phyloP scores from a whole-genome alignment of 2,329 filamentous ascomycete species.

The Colletotrichum cereale region DNA sequence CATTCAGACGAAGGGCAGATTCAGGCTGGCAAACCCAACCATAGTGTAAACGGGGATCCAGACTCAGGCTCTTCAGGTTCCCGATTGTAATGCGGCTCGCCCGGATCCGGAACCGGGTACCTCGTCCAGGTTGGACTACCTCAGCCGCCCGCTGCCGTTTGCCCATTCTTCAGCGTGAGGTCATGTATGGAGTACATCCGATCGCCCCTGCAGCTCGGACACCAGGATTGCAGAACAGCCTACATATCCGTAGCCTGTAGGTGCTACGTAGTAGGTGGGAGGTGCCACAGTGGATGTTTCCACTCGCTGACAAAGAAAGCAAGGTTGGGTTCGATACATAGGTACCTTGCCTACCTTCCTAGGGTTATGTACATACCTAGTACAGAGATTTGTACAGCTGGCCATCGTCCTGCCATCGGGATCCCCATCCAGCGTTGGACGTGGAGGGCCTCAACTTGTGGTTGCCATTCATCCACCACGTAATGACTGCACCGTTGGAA shows the following conservation, averaged over 20 bases:
- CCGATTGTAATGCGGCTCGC: conserved; percentile 6
- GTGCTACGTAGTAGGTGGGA: not conserved
- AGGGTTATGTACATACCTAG: too few species aligned
- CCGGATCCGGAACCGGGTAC: conserved; percentile 1
- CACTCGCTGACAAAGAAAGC: not conserved
- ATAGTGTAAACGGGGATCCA: not conserved
- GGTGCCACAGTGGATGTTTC: conserved; percentile 11
- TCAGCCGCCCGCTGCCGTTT: conserved; percentile 10
- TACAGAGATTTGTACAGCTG: not conserved
- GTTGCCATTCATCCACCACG: conserved; percentile 25
- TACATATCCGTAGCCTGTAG: too few species aligned
- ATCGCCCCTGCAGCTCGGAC: conserved; percentile 35
- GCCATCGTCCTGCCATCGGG: conserved; percentile 3
- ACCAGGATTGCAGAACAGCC: conserved; percentile 26
- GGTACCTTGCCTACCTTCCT: too few species aligned
- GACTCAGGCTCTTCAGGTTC: conserved; percentile 8
- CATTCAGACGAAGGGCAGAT: conserved; percentile 1
- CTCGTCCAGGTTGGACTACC: conserved; percentile 8
- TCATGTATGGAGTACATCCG: conserved; percentile 36
- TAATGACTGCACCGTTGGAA: not conserved
- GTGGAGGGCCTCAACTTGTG: conserved; percentile 34
- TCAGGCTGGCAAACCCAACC: conserved; percentile 1
- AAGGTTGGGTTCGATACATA: not conserved
- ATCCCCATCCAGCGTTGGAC: conserved; percentile 10
- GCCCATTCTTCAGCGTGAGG: conserved; percentile 37